Percentiles rank a stretch among this genome's conserved stretches.
Conservation (phyloP, 2,329 filamentous ascomycete species). For the Boeremia lycopersici region DNA sequence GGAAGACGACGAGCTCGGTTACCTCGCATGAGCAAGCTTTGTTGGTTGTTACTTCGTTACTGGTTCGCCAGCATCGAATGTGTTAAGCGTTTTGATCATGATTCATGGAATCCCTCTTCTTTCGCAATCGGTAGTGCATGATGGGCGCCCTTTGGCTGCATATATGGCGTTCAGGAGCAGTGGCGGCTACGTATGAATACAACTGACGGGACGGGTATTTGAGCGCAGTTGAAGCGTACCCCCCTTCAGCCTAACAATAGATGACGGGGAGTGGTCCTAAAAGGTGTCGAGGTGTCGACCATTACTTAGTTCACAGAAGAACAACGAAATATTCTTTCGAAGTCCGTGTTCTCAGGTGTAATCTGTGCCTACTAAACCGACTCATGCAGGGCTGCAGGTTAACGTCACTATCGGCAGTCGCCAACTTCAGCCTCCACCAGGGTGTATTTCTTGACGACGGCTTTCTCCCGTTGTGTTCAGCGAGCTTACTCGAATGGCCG, state of each 20-base stretch:
- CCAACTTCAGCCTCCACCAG: too few species aligned
- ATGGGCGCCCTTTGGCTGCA: conserved; percentile 12
- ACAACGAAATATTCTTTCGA: conserved; percentile 1
- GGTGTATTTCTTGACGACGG: not conserved
- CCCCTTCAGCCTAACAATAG: conserved; percentile 4
- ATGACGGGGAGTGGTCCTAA: conserved; percentile 4
- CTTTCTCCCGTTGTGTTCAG: not conserved
- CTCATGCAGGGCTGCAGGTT: not conserved
- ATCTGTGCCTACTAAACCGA: not conserved
- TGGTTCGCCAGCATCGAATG: conserved; percentile 5
- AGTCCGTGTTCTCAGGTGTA: not conserved
- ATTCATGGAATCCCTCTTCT: conserved; percentile 7
- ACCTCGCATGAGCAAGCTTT: conserved; percentile 71
- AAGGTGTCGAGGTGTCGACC: conserved; percentile 5
- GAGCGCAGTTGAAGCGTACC: conserved; percentile 9
- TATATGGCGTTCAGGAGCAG: conserved; percentile 12
- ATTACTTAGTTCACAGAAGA: conserved; percentile 1
- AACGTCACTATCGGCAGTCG: too few species aligned
- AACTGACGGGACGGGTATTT: conserved; percentile 7
- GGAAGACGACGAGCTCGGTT: conserved; percentile 92
- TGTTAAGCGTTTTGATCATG: conserved; percentile 10
- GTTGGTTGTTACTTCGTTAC: not conserved
- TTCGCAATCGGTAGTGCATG: conserved; percentile 7
- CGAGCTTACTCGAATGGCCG: conserved; percentile 12
- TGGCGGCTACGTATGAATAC: conserved; percentile 1